Evolutionary conservation across 2,329 filamentous ascomycete genomes (phyloP), one percentile per base, ranked within the genome.

Genomic region (Fusarium temperatum): DNA sequence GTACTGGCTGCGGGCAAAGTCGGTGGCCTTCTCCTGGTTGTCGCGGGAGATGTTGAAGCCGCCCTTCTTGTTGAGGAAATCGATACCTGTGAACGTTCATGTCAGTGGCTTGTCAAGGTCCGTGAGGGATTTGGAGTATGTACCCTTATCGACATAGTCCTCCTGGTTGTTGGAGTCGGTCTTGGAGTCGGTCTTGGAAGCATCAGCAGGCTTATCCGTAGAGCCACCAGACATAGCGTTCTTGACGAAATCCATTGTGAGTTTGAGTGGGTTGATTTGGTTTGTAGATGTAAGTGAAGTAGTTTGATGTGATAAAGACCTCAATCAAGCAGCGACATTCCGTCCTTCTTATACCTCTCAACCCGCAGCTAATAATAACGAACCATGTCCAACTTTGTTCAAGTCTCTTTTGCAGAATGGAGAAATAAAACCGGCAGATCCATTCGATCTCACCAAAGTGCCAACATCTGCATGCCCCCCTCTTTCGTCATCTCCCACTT

Each of bases 61-160:
- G 4, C 77, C 74, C 78, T 83, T 83, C 66, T 82, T 79, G 72
- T 79, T 68, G 30, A 41, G 76, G 57, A 75, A 72, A 51, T 68
- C 73, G 44, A 83, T 80, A 35, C 76, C 82, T 84, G 6, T 9
- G 6, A 24, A 28, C 14, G 18, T 35, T 35, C 57, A 22, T 39
- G 24, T 68, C 11, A 68, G 35, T 32, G 32, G 10, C 2, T 3
- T 10, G 8, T n/a, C 8, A 10, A 32, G 8, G 2, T 1, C 9
- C 4, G 22, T 20, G 4, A n/a, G 41, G 12, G 3, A 51, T 17
- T 32, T 30, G 10, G 2, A 26, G n/a, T 10, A 45, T 75, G 28
- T 68, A 84, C 83, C 82, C 80, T 83, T 84, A 75, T 84, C 83
- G 5, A 80, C 74, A 66, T 83, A 83, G 72, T 85, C 83, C 35